Base-by-base conservation (phyloP, 2,329 filamentous ascomycete species). In the Pseudopyricularia javanii region DNA sequence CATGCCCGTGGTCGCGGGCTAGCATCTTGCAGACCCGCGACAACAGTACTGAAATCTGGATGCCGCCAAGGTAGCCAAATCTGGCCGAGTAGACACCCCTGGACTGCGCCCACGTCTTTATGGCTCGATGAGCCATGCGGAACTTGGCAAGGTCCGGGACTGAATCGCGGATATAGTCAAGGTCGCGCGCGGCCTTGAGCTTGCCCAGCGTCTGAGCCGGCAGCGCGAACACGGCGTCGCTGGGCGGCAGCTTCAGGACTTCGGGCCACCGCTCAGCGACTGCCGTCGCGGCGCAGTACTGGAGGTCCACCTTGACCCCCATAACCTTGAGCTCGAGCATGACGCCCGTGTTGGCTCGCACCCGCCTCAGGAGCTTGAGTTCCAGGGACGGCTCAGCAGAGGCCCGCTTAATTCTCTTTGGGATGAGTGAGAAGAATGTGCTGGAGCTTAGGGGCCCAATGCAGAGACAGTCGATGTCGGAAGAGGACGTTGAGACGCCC, bases 381-480 rank as follows among this genome's bases (percentile, higher is more conserved):
- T 68, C 73, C 4, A 8, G 8, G 24, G 26, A 35, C 32, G 20
- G 30, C n/a, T 37, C 15, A 7, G n/a, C 40, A 1, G 68, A 62
- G 1, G 73, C 73, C 54, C 69, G 76, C 28, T 70, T 70, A 9
- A 86, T 64, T 8, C 78, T 72, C 59, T 80, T 75, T 1, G 69
- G 66, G 5, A 76, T 78, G 15, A 86, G 66, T 9, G 75, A 63
- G 60, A 85, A 84, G 62, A 86, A 86, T 0, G 74, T 79, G 54
- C 70, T 73, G 1, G 79, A 67, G 59, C 79, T 80, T 54, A 83
- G 79, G 22, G 75, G 72, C 1, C 82, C 80, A 56, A 86, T 77
- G 57, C 76, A 84, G 6, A 86, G 70, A 58, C 80, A 82, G 63
- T 87, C 81, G 7, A 87, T 72, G 58, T 85, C 80, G 1, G 82